phyloP scores from a whole-genome alignment of 2,329 filamentous ascomycete species.

The Colletotrichum sp. region DNA sequence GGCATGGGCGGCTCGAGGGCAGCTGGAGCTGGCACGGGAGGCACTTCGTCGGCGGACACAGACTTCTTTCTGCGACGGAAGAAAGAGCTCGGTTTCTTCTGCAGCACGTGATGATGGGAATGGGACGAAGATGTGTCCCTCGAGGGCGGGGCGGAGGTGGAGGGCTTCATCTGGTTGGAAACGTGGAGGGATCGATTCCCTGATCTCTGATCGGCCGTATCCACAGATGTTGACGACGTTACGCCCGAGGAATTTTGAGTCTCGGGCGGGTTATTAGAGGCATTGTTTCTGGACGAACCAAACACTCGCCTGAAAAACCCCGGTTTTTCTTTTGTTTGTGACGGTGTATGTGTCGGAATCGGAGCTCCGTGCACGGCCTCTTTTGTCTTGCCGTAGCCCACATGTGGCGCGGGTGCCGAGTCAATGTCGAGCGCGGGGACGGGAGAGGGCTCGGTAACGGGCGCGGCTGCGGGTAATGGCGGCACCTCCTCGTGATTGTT shows the following conservation, averaged over 20 bases:
- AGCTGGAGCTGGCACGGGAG: slow-evolving; percentile 60
- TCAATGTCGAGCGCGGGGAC: slow-evolving; percentile 46
- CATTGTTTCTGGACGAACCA: slow-evolving; percentile 67
- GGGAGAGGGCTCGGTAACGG: slow-evolving; percentile 41
- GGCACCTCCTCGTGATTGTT: neutral
- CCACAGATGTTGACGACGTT: slow-evolving; percentile 39
- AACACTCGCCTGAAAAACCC: slow-evolving; percentile 97
- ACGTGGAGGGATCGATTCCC: slow-evolving; percentile 47
- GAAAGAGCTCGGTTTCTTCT: slow-evolving; percentile 94
- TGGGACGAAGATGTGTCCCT: slow-evolving; percentile 49
- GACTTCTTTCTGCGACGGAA: slow-evolving; percentile 93
- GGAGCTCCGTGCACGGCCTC: slow-evolving; percentile 53
- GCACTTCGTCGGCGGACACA: slow-evolving; percentile 63
- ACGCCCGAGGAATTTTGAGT: slow-evolving; percentile 28
- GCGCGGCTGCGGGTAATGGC: slow-evolving; percentile 27
- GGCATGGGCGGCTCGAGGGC: slow-evolving; percentile 40
- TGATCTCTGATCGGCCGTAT: slow-evolving; percentile 38
- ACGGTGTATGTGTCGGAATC: slow-evolving; percentile 53
- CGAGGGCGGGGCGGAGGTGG: slow-evolving; percentile 52
- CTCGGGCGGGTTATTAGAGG: slow-evolving; percentile 25
- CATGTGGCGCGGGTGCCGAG: slow-evolving; percentile 62
- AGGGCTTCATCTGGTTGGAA: slow-evolving; percentile 50
- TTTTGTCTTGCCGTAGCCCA: slow-evolving; percentile 65
- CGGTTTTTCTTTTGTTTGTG: slow-evolving; percentile 69
- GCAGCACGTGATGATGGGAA: slow-evolving; percentile 61